Conservation (phyloP, 1,284 basidiomycete genomes). For the Coniferiporia sulphurascens region DNA sequence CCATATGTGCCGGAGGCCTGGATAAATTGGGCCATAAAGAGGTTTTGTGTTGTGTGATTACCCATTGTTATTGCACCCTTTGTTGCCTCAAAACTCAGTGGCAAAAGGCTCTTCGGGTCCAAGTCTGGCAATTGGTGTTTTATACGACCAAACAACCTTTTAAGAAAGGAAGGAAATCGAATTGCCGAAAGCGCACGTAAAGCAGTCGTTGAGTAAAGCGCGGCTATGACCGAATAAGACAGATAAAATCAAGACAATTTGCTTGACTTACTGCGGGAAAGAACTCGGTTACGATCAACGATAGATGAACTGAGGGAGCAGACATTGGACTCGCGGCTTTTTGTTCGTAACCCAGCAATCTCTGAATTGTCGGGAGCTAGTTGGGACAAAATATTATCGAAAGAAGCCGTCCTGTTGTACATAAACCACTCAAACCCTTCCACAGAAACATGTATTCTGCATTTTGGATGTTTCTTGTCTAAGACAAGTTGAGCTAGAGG, state of each 20-base stretch:
- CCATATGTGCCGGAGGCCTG: slow-evolving; percentile 74
- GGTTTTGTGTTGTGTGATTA: slow-evolving; percentile 76
- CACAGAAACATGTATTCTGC: slow-evolving; percentile 72
- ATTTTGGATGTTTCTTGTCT: slow-evolving; percentile 27
- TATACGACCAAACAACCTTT: slow-evolving; percentile 44
- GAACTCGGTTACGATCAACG: not conserved
- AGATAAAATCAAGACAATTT: not conserved
- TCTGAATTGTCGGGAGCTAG: slow-evolving; percentile 44
- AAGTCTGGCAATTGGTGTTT: slow-evolving; percentile 60
- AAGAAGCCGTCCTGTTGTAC: slow-evolving; percentile 85
- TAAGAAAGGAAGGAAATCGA: slow-evolving; percentile 43
- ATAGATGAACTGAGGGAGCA: not conserved
- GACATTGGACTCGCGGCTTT: slow-evolving; percentile 9
- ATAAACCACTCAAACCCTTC: slow-evolving; percentile 89
- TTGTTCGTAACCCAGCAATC: slow-evolving; percentile 3
- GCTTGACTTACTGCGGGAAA: not conserved
- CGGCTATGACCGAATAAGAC: slow-evolving; percentile 24
- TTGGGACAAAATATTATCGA: slow-evolving; percentile 77
- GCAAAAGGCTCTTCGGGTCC: slow-evolving; percentile 75
- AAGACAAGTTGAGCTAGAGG: not conserved
- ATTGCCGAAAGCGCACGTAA: slow-evolving; percentile 29
- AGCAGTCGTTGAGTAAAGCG: slow-evolving; percentile 25
- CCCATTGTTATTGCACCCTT: slow-evolving; percentile 80
- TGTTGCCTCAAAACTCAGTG: slow-evolving; percentile 68
- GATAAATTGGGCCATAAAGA: slow-evolving; percentile 77